phyloP scores from a whole-genome alignment of 2,329 filamentous ascomycete genomes.

The Stagonosporopsis chrysanthemi region DNA sequence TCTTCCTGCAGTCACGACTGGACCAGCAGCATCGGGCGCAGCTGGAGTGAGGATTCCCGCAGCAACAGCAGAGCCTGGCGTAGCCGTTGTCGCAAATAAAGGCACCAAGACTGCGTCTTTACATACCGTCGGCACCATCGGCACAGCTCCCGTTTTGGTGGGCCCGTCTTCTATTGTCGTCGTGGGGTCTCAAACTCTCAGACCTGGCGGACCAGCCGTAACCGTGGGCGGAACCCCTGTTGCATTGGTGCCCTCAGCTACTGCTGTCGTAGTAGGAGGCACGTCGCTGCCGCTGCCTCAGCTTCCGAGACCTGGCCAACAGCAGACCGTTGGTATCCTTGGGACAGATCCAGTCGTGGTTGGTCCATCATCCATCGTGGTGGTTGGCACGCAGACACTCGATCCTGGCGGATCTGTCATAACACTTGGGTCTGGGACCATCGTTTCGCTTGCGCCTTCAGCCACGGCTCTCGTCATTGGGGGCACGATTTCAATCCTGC shows the following conservation, averaged over 20 bases:
- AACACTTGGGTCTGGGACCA: conserved; percentile 43
- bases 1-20: conserved; percentile 18
- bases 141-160: conserved; percentile 31
- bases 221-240: conserved; percentile 40
- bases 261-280: conserved; percentile 44
- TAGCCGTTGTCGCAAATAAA: not conserved
- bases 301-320: not conserved
- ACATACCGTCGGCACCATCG: conserved; percentile 35
- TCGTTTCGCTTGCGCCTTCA: conserved; percentile 40
- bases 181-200: conserved; percentile 41
- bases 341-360: conserved; percentile 41
- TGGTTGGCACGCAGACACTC: conserved; percentile 47
- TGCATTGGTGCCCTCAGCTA: conserved; percentile 43
- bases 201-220: conserved; percentile 44
- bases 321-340: conserved; percentile 29
- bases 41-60: conserved; percentile 17
- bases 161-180: conserved; percentile 38
- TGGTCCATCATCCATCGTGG: conserved; percentile 42
- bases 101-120: conserved; percentile 26
- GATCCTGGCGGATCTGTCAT: conserved; percentile 46
- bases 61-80: conserved; percentile 36
- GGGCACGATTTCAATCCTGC: conserved; percentile 36
- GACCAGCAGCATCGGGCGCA: conserved; percentile 26
- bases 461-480: conserved; percentile 41
- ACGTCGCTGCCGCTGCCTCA: conserved; percentile 24